These are phyloP conservation scores for Ramaria rubella DNA, from an alignment of 768 basidiomycete genomes.

Conservation along the genomic window DNA sequence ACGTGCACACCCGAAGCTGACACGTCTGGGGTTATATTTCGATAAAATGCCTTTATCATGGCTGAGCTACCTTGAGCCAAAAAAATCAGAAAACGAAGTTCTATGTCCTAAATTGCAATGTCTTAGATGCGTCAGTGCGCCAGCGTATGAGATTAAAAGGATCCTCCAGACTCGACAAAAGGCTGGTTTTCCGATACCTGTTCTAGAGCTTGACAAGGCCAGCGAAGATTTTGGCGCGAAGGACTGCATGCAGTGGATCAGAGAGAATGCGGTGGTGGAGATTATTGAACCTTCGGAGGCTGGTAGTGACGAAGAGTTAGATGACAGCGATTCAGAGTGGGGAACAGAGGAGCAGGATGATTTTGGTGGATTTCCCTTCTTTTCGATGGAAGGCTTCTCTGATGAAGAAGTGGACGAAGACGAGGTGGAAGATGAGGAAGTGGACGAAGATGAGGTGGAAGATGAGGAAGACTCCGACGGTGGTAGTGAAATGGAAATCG, in stretches of 20 bases:
- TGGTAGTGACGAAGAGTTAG: neutral
- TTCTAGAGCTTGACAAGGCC: neutral
- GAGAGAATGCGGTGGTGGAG: neutral
- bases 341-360: neutral
- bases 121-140: neutral
- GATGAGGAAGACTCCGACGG: slow-evolving; percentile 12
- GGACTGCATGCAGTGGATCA: neutral
- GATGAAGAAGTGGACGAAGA: slow-evolving; percentile 11
- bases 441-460: slow-evolving; percentile 13
- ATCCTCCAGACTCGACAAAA: neutral
- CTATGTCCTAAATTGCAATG: slow-evolving; percentile 8
- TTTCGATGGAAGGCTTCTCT: neutral
- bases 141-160: neutral
- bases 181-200: neutral
- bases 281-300: slow-evolving; percentile 11
- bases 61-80: slow-evolving; percentile 16
- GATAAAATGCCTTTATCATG: slow-evolving; percentile 19
- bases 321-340: slow-evolving; percentile 6
- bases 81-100: slow-evolving; percentile 1
- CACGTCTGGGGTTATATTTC: slow-evolving; percentile 21
- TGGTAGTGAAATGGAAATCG: slow-evolving; percentile 12
- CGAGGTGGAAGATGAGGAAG: slow-evolving; percentile 20
- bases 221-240: neutral
- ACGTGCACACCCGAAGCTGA: slow-evolving; percentile 21
- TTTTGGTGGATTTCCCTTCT: slow-evolving; percentile 3